These are phyloP conservation scores for Globisporangium perplexum DNA, from an alignment of 352 stramenopile species.

Conservation along the genomic window DNA sequence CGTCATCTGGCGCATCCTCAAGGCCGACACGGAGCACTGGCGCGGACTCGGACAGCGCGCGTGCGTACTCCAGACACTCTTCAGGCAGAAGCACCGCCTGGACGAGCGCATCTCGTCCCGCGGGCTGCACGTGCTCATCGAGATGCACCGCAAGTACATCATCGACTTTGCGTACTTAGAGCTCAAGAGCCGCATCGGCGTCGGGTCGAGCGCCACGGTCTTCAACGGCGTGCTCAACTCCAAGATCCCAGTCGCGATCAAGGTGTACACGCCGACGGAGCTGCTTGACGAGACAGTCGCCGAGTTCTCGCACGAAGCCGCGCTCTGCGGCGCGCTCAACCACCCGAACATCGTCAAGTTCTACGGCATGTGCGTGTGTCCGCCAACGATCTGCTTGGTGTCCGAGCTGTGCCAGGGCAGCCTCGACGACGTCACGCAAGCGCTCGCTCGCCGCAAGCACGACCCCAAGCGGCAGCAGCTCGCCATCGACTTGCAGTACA, in stretches of 20 bases:
- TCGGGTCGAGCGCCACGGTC: slow-evolving; percentile 42
- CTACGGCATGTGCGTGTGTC: slow-evolving; percentile 56
- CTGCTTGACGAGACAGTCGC: slow-evolving; percentile 47
- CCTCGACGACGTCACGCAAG: slow-evolving; percentile 45
- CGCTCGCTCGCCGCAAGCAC: slow-evolving; percentile 22
- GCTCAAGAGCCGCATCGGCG: slow-evolving; percentile 39
- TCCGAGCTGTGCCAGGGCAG: slow-evolving; percentile 50
- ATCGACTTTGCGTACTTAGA: slow-evolving; percentile 68
- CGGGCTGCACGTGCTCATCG: slow-evolving; percentile 49
- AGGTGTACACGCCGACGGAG: no score
- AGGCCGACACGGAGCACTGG: slow-evolving; percentile 47
- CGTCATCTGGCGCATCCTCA: slow-evolving; percentile 41
- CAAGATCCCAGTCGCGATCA: slow-evolving; percentile 56
- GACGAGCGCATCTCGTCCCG: slow-evolving; percentile 34
- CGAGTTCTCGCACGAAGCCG: slow-evolving; percentile 23
- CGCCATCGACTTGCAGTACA: no score
- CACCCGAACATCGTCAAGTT: slow-evolving; percentile 62
- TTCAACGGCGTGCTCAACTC: slow-evolving; percentile 56
- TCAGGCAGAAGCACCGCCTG: neutral
- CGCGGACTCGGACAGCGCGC: slow-evolving; percentile 30
- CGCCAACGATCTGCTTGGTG: slow-evolving; percentile 57
- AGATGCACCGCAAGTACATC: slow-evolving; percentile 61
- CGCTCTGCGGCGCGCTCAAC: slow-evolving; percentile 24
- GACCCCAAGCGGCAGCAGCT: slow-evolving; percentile 12
- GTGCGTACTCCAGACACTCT: neutral